phyloP scores from a whole-genome alignment of 1,139 yeast genomes.

The Saccharomycopsis hybrid region DNA sequence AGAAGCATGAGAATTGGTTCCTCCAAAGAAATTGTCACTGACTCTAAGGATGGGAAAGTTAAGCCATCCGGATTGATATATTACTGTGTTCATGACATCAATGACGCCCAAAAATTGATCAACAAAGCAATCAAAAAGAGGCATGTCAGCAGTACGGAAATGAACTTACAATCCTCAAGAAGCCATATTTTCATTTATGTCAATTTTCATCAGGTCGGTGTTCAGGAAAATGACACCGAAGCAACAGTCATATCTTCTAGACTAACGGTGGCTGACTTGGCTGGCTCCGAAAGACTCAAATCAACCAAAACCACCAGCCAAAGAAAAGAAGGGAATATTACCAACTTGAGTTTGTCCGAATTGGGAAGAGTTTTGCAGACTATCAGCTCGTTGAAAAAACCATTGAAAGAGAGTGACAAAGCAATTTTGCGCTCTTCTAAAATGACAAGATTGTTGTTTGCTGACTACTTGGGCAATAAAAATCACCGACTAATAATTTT shows the following conservation, averaged over 20 bases:
- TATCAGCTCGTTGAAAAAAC: constrained; percentile 7
- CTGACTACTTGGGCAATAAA: constrained; percentile 36
- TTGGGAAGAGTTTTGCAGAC: constrained; percentile 41
- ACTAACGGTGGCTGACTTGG: constrained; percentile 43
- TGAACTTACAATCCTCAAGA: constrained; percentile 31
- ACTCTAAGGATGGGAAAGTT: constrained; percentile 14
- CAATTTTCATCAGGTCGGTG: constrained; percentile 27
- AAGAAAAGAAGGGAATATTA: constrained; percentile 41
- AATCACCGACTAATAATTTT: constrained; percentile 18
- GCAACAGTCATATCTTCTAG: constrained; percentile 26
- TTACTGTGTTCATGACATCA: constrained; percentile 4
- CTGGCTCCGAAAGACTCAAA: constrained; percentile 45
- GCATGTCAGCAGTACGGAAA: constrained; percentile 26
- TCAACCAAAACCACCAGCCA: constrained; percentile 36
- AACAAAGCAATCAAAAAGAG: constrained; percentile 13
- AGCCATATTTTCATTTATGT: constrained; percentile 36
- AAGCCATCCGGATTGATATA: constrained; percentile 12
- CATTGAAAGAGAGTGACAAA: constrained; percentile 25
- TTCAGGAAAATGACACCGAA: constrained; percentile 3
- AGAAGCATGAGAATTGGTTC: background rate
- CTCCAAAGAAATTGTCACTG: constrained; percentile 12
- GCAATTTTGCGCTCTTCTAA: constrained; percentile 40
- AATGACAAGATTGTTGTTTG: constrained; percentile 40
- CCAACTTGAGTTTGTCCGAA: constrained; percentile 39
- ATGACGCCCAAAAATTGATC: constrained; percentile 13